Percentiles rank a stretch among this genome's conserved stretches.
Conservation (phyloP, 2,329 filamentous ascomycete species). For the Colletotrichum sp. region DNA sequence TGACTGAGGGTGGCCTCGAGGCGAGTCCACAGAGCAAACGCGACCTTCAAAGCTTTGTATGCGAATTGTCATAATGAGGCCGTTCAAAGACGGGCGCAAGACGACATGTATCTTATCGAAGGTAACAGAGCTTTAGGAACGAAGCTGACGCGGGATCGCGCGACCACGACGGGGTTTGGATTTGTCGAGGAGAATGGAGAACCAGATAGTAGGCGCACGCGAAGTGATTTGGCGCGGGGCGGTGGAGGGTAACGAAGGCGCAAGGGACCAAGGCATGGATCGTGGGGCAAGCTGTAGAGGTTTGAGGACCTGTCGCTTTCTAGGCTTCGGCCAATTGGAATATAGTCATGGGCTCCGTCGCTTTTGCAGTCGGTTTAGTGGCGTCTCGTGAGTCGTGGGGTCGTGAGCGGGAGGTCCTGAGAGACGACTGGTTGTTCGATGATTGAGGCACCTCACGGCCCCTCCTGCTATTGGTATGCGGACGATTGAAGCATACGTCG, state of each 20-base stretch:
- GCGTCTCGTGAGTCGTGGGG: not conserved
- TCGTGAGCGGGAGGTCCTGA: not conserved
- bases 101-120: not conserved
- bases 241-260: not conserved
- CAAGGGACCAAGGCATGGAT: not conserved
- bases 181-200: not conserved
- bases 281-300: not conserved
- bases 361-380: not conserved
- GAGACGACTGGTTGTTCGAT: not conserved
- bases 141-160: not conserved
- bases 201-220: not conserved
- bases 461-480: not conserved
- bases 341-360: not conserved
- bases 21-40: constrained; percentile 15
- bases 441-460: not conserved
- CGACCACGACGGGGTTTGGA: not conserved
- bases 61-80: constrained; percentile 20
- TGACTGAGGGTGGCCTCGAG: constrained; percentile 16
- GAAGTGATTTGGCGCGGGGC: not conserved
- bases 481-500: not conserved
- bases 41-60: constrained; percentile 17
- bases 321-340: not conserved
- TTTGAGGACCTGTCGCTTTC: not conserved
- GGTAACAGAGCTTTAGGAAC: not conserved
- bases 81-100: constrained; percentile 8